Evolutionary conservation across 768 basidiomycete genomes (phyloP), one percentile per base, ranked within the genome.

Genomic region (Ramaria sp.): DNA sequence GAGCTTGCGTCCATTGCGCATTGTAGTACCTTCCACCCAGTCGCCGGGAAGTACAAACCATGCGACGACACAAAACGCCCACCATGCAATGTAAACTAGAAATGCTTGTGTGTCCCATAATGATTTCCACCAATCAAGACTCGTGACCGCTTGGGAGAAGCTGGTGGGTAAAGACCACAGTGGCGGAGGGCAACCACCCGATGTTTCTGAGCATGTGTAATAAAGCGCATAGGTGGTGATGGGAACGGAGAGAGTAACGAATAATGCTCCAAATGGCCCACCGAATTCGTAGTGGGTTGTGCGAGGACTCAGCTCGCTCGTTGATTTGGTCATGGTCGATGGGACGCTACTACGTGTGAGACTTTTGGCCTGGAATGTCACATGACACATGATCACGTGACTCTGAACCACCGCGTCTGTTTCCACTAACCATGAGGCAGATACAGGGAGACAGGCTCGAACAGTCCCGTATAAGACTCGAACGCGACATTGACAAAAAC

Each of bases 61-160:
- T 2, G 88, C 78, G 2, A 80, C 70, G 49, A 97, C 78, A 61
- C 82, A 86, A 69, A 86, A 98, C n/a, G 80, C 72, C 70, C 96
- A 97, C 94, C 95, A 99, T 0, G 69, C 90, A 42, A 87, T 67
- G 71, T 97, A 98, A 15, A 86, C 77, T 20, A 82, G 62, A 1
- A 79, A 64, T 0, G 92, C 92, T 57, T 94, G 73, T 0, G 80
- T 79, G 64, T 97, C 93, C 86, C 89, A 96, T 1, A 96, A 77
- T 19, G 73, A 69, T 46, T 72, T 75, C 85, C 88, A 94, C 80
- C 81, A 92, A 17, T 71, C 65, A 5, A 65, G 60, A 62, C 71
- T 69, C 6, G 77, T 72, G 7, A 89, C 60, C 0, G 83, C 70
- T 17, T 72, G 64, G 31, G 75, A 60, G 52, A 85, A 68, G 60